A percentile compares a stretch with the other conserved stretches of the same genome.
Evolutionary conservation across 2,329 filamentous ascomycete genomes (phyloP).

Genomic region (Sporothrix pallida): DNA sequence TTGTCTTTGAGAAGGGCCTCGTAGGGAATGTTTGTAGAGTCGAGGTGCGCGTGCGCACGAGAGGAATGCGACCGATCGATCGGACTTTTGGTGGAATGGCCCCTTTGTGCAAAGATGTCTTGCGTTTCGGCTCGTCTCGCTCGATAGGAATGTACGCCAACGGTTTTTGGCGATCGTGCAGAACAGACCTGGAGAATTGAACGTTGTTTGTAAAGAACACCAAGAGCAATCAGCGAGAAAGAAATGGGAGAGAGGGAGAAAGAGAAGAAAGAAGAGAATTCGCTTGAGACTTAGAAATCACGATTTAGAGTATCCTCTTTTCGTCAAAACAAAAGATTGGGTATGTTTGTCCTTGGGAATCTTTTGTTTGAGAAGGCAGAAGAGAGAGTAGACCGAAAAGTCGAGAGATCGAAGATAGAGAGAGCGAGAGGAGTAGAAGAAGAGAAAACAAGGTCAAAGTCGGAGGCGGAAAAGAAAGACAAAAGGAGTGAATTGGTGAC

Average conservation of each 20-base stretch:
- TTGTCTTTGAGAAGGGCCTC: not conserved
- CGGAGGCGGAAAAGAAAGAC: not conserved
- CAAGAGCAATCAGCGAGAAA: slow-evolving; percentile 27
- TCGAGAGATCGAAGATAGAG: not conserved
- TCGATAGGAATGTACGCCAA: slow-evolving; percentile 32
- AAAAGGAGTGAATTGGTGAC: not conserved
- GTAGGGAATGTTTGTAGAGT: not conserved
- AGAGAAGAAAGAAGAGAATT: slow-evolving; percentile 17
- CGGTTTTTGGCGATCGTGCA: slow-evolving; percentile 5
- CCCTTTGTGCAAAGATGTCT: slow-evolving; percentile 1
- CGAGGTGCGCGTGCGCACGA: not conserved
- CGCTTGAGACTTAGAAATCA: slow-evolving; percentile 30
- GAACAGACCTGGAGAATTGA: not conserved
- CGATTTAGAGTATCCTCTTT: slow-evolving; percentile 26
- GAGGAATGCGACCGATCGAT: slow-evolving; percentile 28
- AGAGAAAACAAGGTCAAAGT: slow-evolving; percentile 8
- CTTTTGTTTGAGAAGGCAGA: slow-evolving; percentile 11
- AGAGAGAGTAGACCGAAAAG: slow-evolving; percentile 21
- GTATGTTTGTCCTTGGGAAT: slow-evolving; percentile 7
- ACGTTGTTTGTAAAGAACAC: not conserved
- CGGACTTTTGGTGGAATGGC: slow-evolving; percentile 14
- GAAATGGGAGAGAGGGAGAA: slow-evolving; percentile 11
- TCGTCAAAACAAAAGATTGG: slow-evolving; percentile 25
- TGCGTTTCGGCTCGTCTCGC: slow-evolving; percentile 28
- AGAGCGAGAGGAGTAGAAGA: slow-evolving; percentile 2